These are phyloP conservation scores for Microstegium vimineum DNA, from an alignment of 176 grass and related monocot genomes.

Conservation along the genomic window DNA sequence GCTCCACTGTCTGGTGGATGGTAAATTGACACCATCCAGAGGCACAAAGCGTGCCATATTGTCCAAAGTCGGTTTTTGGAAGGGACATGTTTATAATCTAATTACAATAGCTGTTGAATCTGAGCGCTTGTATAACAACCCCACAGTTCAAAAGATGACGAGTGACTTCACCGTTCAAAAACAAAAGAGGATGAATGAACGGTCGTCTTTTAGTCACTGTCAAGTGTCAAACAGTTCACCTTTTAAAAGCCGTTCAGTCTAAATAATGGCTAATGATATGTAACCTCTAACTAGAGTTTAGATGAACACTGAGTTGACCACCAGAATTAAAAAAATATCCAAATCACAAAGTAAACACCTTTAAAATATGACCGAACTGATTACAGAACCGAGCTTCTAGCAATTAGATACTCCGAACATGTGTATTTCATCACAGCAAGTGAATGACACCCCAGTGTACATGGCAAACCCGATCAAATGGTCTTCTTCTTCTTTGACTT, in stretches of 20 bases:
- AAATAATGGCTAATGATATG: not conserved
- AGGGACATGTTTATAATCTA: too few species aligned
- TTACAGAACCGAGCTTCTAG: not conserved
- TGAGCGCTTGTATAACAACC: too few species aligned
- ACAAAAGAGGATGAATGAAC: not conserved
- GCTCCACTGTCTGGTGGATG: too few species aligned
- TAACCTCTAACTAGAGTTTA: not conserved
- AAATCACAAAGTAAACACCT: not conserved
- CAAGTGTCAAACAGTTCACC: not conserved
- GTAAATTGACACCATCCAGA: too few species aligned
- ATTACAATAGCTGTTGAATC: too few species aligned
- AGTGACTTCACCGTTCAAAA: too few species aligned
- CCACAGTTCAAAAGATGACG: too few species aligned
- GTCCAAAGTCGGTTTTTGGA: too few species aligned
- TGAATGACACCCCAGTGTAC: not conserved
- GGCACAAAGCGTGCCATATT: too few species aligned
- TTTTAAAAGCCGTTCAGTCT: not conserved
- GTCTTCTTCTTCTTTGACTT: constrained; percentile 78
- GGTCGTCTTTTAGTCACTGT: not conserved
- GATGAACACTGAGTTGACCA: not conserved
- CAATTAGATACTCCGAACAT: not conserved
- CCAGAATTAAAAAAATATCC: not conserved
- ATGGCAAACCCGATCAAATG: constrained; percentile 1
- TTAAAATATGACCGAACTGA: not conserved
- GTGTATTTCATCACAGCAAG: not conserved